Percentiles rank a stretch among this genome's conserved stretches.
phyloP scores from a whole-genome alignment of 176 grass and related monocot genomes.

The Cymbopogon citratus region DNA sequence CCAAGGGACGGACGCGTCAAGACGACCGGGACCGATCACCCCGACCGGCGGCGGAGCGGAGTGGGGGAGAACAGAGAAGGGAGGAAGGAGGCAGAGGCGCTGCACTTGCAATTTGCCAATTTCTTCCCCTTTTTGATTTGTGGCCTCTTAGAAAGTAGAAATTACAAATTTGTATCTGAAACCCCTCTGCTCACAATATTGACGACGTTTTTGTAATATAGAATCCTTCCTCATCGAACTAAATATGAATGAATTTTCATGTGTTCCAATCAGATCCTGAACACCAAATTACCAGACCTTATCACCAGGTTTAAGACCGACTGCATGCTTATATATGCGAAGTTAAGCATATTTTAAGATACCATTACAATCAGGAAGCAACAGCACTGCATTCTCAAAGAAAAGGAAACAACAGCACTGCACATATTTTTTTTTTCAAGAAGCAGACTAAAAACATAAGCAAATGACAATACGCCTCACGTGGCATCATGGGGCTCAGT shows the following conservation, averaged over 20 bases:
- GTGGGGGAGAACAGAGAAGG: background rate
- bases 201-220: too few species aligned
- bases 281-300: background rate
- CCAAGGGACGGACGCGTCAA: constrained; percentile 30
- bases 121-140: background rate
- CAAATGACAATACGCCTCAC: too few species aligned
- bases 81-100: background rate
- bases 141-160: background rate
- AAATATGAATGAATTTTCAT: too few species aligned
- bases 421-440: too few species aligned
- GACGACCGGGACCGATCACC: background rate
- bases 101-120: background rate
- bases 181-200: too few species aligned
- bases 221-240: too few species aligned
- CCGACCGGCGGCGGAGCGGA: background rate
- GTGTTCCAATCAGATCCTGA: background rate
- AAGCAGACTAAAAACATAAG: too few species aligned
- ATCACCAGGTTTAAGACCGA: background rate
- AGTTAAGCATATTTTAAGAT: too few species aligned
- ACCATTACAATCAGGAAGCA: too few species aligned
- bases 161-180: background rate
- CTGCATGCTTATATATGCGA: too few species aligned
- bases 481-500: background rate
- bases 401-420: too few species aligned
- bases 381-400: too few species aligned